Conservation (phyloP, 768 basidiomycete genomes). For the Pholiota conissans region DNA sequence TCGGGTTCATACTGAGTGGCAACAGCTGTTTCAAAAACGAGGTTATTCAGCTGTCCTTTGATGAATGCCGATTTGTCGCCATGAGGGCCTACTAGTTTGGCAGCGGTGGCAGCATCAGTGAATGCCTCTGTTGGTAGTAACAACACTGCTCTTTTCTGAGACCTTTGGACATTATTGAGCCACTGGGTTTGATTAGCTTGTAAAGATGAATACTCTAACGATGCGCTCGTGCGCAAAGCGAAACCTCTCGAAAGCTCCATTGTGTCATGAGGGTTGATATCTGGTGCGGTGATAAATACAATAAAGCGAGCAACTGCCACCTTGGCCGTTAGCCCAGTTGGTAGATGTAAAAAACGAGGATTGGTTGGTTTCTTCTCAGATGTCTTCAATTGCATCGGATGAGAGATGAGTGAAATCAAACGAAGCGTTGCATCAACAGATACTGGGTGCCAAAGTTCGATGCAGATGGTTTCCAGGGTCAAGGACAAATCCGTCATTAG, state of each 20-base stretch:
- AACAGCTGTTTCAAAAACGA: constrained; percentile 59
- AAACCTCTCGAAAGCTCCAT: constrained; percentile 69
- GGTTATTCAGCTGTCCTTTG: constrained; percentile 44
- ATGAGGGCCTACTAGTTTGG: constrained; percentile 32
- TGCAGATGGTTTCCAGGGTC: constrained; percentile 25
- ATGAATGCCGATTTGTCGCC: constrained; percentile 42
- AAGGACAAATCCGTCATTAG: constrained; percentile 19
- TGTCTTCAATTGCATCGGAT: constrained; percentile 11
- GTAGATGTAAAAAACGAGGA: constrained; percentile 44
- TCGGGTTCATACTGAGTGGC: constrained; percentile 70
- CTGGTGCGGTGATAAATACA: constrained; percentile 72
- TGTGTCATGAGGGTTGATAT: constrained; percentile 74
- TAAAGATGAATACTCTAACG: constrained; percentile 57
- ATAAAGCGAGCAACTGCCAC: constrained; percentile 62
- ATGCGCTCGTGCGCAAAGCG: constrained; percentile 53
- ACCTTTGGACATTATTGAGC: constrained; percentile 34
- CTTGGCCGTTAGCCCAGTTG: constrained; percentile 55
- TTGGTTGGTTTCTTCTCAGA: constrained; percentile 15
- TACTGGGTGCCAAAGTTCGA: constrained; percentile 33
- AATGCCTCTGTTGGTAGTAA: constrained; percentile 53
- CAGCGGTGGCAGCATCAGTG: constrained; percentile 42
- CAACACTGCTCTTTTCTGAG: constrained; percentile 52
- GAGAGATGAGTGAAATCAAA: constrained; percentile 42
- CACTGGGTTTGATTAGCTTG: constrained; percentile 37
- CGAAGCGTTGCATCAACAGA: constrained; percentile 36